phyloP scores from a whole-genome alignment of 441 rosid genomes.

The Rhodomyrtus psidioides region DNA sequence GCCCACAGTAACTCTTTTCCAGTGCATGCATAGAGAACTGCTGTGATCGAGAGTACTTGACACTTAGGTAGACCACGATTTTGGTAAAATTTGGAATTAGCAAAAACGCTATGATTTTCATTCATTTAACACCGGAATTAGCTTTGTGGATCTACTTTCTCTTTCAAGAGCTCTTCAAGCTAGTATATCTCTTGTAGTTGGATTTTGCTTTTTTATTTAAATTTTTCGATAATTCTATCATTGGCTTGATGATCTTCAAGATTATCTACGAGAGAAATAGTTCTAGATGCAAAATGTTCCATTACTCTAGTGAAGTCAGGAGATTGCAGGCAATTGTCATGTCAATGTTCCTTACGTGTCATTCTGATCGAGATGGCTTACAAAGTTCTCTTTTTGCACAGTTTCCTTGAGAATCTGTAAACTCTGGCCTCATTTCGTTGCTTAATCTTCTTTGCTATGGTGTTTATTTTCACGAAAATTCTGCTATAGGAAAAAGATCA shows the following conservation, averaged over 20 bases:
- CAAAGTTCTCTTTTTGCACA: not conserved
- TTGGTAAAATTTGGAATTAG: not conserved
- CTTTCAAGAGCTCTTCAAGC: not conserved
- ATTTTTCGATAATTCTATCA: not conserved
- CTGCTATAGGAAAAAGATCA: not conserved
- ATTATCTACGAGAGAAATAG: not conserved
- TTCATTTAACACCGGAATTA: not conserved
- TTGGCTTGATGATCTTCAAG: not conserved
- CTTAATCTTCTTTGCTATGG: not conserved
- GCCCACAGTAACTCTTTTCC: not conserved
- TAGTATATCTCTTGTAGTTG: not conserved
- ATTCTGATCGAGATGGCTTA: not conserved
- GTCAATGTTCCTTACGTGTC: not conserved
- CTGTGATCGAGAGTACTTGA: not conserved
- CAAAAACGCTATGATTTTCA: not conserved
- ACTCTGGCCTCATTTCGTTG: not conserved
- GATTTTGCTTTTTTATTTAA: not conserved
- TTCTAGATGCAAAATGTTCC: not conserved
- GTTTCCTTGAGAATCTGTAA: not conserved
- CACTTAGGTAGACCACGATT: not conserved
- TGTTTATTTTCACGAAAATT: not conserved
- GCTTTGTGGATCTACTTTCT: not conserved
- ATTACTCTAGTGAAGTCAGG: not conserved
- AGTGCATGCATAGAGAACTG: not conserved
- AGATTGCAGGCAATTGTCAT: not conserved